Conservation (phyloP, 2,329 filamentous ascomycete genomes). For the Penicillium paneum region DNA sequence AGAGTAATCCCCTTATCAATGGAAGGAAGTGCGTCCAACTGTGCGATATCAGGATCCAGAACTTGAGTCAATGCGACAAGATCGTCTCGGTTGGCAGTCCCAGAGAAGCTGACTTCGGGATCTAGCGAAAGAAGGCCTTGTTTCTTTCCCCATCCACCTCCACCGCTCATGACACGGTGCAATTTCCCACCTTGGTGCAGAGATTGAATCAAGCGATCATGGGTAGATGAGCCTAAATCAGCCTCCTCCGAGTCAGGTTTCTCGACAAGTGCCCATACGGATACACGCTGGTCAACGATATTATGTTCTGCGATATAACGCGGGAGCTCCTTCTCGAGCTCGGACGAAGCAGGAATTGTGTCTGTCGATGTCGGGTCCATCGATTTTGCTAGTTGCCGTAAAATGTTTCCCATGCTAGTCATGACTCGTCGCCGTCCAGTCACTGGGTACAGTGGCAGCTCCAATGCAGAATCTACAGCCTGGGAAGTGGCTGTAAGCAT, state of each 20-base stretch:
- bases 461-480: slow-evolving; percentile 20
- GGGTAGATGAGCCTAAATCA: slow-evolving; percentile 10
- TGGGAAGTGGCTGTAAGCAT: slow-evolving; percentile 21
- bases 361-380: slow-evolving; percentile 25
- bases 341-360: slow-evolving; percentile 40
- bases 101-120: slow-evolving; percentile 36
- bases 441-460: slow-evolving; percentile 37
- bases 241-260: slow-evolving; percentile 18
- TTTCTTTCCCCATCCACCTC: slow-evolving; percentile 48
- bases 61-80: slow-evolving; percentile 25
- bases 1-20: slow-evolving; percentile 23
- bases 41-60: slow-evolving; percentile 16
- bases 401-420: slow-evolving; percentile 44
- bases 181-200: slow-evolving; percentile 37
- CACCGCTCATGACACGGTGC: slow-evolving; percentile 44
- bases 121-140: slow-evolving; percentile 44
- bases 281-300: slow-evolving; percentile 37
- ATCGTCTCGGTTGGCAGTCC: slow-evolving; percentile 11
- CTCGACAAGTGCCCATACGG: slow-evolving; percentile 44
- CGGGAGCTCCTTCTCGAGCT: slow-evolving; percentile 42
- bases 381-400: slow-evolving; percentile 40
- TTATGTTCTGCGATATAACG: slow-evolving; percentile 39
- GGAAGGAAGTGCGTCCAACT: slow-evolving; percentile 18
- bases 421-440: slow-evolving; percentile 38
- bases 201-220: slow-evolving; percentile 25